A percentile compares a stretch with the other conserved stretches of the same genome.
Evolutionary conservation across 306 rosid genomes (phyloP).

Genomic region (Glycyrrhiza uralensis): DNA sequence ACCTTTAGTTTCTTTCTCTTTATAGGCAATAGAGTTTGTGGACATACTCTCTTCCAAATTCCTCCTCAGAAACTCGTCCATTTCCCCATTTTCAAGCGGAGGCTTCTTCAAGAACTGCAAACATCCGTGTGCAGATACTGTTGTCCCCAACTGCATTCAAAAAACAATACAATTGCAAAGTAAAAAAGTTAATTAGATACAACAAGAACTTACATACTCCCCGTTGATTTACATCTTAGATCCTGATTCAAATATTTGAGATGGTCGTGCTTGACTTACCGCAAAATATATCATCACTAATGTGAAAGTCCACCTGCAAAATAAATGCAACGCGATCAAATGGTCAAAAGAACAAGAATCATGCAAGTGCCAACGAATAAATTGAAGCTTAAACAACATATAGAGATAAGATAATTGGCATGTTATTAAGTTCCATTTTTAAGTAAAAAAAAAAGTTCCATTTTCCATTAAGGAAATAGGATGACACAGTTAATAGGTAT

Average conservation of each 20-base stretch:
- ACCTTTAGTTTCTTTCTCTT: constrained; percentile 22
- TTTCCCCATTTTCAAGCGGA: constrained; percentile 30
- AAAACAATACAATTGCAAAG: constrained; percentile 1
- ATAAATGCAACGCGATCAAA: constrained; percentile 11
- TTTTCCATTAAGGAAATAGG: not conserved
- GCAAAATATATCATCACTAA: constrained; percentile 68
- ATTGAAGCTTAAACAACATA: not conserved
- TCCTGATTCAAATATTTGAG: not conserved
- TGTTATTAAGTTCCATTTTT: not conserved
- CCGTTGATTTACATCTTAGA: not conserved
- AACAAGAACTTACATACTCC: not conserved
- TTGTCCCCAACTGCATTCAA: constrained; percentile 51
- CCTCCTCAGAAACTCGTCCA: constrained; percentile 28
- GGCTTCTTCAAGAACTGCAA: constrained; percentile 40
- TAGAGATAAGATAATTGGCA: not conserved
- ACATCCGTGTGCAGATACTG: constrained; percentile 75
- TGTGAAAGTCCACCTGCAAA: constrained; percentile 83
- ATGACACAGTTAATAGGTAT: not conserved
- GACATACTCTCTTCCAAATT: constrained; percentile 40
- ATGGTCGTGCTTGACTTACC: constrained; percentile 42
- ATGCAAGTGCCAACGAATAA: not conserved
- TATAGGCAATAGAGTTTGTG: constrained; percentile 1
- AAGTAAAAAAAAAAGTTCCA: too few relatives aligned
- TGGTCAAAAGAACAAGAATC: not conserved
- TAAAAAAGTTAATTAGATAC: not conserved